phyloP scores from a whole-genome alignment of 176 grass and related monocot species.

The Microstegium vimineum region DNA sequence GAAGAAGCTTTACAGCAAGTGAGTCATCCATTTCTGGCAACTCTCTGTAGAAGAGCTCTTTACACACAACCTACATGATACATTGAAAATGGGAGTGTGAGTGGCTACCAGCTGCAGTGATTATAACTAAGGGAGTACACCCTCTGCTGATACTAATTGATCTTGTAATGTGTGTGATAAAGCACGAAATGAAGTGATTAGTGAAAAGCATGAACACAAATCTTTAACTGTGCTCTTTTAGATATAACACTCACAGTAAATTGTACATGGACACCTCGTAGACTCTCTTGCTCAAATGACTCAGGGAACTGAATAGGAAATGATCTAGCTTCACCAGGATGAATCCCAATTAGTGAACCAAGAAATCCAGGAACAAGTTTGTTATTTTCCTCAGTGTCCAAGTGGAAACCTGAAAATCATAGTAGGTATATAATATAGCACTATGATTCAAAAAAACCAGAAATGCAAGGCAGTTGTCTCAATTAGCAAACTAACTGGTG shows the following conservation, averaged over 20 bases:
- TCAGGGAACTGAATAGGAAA: slow-evolving; percentile 91
- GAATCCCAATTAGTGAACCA: slow-evolving; percentile 84
- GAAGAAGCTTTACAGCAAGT: slow-evolving; percentile 72
- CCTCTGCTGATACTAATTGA: not conserved
- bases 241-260: slow-evolving; percentile 75
- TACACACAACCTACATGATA: slow-evolving; percentile 79
- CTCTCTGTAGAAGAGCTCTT: slow-evolving; percentile 89
- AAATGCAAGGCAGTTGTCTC: slow-evolving; percentile 3
- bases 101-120: not conserved
- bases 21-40: slow-evolving; percentile 81
- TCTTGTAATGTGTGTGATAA: not conserved
- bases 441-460: not conserved
- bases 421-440: not conserved
- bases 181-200: slow-evolving; percentile 8
- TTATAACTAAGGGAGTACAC: not conserved
- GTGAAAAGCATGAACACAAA: not conserved
- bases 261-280: slow-evolving; percentile 62
- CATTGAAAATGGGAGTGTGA: slow-evolving; percentile 16
- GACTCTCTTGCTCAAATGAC: slow-evolving; percentile 78
- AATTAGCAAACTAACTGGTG: not conserved
- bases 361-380: slow-evolving; percentile 86
- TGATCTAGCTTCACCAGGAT: slow-evolving; percentile 74
- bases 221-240: slow-evolving; percentile 7
- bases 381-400: slow-evolving; percentile 89
- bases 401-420: slow-evolving; percentile 67